Evolutionary conservation across 306 rosid genomes (phyloP).

Genomic region (Vachellia collinsii): DNA sequence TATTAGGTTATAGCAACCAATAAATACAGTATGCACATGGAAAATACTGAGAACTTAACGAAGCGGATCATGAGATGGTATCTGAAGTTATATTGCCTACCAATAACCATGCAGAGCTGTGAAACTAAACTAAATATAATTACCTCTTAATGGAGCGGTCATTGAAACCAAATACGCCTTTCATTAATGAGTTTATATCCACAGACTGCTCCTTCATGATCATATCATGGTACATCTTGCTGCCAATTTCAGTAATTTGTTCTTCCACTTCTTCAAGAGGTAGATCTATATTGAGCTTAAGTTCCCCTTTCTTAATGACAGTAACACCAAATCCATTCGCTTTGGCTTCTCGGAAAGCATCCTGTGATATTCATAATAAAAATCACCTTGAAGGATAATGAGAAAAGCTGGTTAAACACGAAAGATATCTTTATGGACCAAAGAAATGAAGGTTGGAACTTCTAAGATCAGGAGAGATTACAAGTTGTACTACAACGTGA

Average conservation of each 20-base stretch:
- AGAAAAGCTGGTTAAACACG: not conserved
- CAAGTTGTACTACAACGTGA: not conserved
- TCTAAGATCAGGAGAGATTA: conserved; percentile 6
- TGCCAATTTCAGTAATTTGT: conserved; percentile 78
- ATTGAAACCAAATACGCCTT: conserved; percentile 80
- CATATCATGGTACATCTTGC: conserved; percentile 91
- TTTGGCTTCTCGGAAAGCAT: conserved; percentile 85
- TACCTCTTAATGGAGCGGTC: conserved; percentile 68
- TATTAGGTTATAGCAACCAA: conserved; percentile 38
- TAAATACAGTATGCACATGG: conserved; percentile 21
- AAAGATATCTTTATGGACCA: conserved; percentile 9
- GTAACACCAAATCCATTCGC: conserved; percentile 79
- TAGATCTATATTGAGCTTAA: conserved; percentile 85
- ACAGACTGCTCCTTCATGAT: conserved; percentile 80
- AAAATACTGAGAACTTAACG: conserved; percentile 30
- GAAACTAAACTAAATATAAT: conserved; percentile 22
- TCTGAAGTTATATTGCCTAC: not conserved
- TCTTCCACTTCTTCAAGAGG: conserved; percentile 91
- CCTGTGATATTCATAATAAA: conserved; percentile 47
- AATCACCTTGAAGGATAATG: not conserved
- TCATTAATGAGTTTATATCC: conserved; percentile 83
- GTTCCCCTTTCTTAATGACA: conserved; percentile 87
- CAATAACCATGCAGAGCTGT: conserved; percentile 7
- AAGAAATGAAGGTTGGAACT: not conserved
- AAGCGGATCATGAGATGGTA: not conserved